phyloP scores from a whole-genome alignment of 2,329 filamentous ascomycete genomes.

The Ramularia collo-cygni region DNA sequence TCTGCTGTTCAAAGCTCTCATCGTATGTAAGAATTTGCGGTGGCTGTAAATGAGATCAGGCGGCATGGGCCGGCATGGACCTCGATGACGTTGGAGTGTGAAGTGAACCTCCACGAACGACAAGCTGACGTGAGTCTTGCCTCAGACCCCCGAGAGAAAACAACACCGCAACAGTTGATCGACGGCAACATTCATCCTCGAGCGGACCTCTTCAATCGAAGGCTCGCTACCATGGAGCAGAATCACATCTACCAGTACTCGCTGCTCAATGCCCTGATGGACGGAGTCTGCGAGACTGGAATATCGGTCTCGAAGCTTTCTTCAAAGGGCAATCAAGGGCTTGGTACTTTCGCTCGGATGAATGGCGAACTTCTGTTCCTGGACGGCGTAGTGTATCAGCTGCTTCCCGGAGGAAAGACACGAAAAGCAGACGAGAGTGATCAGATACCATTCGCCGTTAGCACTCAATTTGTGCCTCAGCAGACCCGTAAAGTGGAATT shows the following conservation, averaged over 20 bases:
- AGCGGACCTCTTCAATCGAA: too few relatives aligned
- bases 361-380: conserved; percentile 41
- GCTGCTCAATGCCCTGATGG: conserved; percentile 40
- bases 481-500: conserved; percentile 20
- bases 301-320: conserved; percentile 42
- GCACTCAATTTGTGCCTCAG: conserved; percentile 27
- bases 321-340: conserved; percentile 43
- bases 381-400: conserved; percentile 37
- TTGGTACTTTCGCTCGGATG: conserved; percentile 42
- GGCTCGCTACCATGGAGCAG: conserved; percentile 22
- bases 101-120: too few relatives aligned
- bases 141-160: too few relatives aligned
- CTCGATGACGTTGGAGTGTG: too few relatives aligned
- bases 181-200: too few relatives aligned
- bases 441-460: conserved; percentile 36
- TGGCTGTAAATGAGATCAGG: too few relatives aligned
- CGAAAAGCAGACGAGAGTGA: conserved; percentile 29
- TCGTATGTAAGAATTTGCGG: too few relatives aligned
- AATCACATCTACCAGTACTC: conserved; percentile 42
- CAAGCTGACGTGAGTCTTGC: too few relatives aligned
- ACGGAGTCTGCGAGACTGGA: conserved; percentile 40
- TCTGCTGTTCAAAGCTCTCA: too few relatives aligned
- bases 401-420: conserved; percentile 33
- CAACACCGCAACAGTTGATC: too few relatives aligned
- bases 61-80: too few relatives aligned